phyloP scores from a whole-genome alignment of 2,329 filamentous ascomycete genomes.

The Fusarium sp. region DNA sequence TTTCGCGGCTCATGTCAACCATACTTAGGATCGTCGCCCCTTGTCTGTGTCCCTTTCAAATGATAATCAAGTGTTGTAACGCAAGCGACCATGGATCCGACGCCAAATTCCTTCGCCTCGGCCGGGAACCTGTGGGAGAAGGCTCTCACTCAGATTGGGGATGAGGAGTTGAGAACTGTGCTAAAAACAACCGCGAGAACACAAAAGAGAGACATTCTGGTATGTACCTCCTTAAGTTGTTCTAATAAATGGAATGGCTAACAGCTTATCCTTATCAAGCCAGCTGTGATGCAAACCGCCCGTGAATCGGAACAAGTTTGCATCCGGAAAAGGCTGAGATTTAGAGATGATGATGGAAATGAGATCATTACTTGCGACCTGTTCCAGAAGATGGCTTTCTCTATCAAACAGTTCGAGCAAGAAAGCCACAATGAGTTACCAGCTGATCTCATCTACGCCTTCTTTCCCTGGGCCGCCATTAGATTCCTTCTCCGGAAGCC shows the following conservation, averaged over 20 bases:
- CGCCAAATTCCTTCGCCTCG: neutral
- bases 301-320: neutral
- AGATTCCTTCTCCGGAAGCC: neutral
- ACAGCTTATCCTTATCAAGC: neutral
- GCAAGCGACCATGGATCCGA: neutral
- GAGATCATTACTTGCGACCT: neutral
- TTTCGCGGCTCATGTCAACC: neutral
- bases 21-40: neutral
- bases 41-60: too few species aligned
- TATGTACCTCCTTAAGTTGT: neutral
- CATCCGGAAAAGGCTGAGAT: neutral
- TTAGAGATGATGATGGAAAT: neutral
- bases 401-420: neutral
- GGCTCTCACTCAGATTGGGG: neutral
- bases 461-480: neutral
- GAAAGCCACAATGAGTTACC: neutral
- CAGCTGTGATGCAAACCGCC: neutral
- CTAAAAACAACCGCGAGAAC: neutral
- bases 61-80: neutral
- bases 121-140: neutral
- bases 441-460: neutral
- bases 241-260: neutral
- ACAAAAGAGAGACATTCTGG: neutral
- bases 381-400: neutral
- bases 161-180: neutral